These are phyloP conservation scores for Pelargonium exstipulatum DNA, from an alignment of 441 rosid genomes.

Conservation along the genomic window DNA sequence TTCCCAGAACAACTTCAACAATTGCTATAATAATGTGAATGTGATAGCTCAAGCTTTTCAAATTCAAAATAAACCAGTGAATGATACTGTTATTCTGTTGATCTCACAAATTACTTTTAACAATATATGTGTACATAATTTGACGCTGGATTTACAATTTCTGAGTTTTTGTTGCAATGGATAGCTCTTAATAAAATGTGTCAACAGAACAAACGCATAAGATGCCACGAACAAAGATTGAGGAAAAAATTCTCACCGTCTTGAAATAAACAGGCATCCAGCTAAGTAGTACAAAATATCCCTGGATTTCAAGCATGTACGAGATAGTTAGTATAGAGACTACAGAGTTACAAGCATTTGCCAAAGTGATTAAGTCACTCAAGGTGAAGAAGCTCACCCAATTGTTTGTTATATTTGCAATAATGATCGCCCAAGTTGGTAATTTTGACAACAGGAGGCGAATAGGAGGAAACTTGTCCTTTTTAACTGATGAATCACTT, in stretches of 20 bases:
- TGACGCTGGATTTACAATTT: too few relatives aligned
- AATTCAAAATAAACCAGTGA: too few relatives aligned
- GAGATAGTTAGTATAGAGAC: neutral
- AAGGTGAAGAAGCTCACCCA: slow-evolving; percentile 52
- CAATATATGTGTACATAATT: too few relatives aligned
- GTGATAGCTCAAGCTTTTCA: too few relatives aligned
- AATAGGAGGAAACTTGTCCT: slow-evolving; percentile 42
- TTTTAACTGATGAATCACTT: slow-evolving; percentile 27
- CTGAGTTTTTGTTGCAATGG: too few relatives aligned
- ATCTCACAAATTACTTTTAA: too few relatives aligned
- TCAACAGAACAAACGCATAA: neutral
- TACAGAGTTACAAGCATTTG: neutral
- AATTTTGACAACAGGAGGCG: slow-evolving; percentile 54
- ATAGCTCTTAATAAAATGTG: too few relatives aligned
- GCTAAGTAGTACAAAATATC: slow-evolving; percentile 88
- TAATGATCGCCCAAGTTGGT: slow-evolving; percentile 82
- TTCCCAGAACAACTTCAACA: too few relatives aligned
- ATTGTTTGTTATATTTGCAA: slow-evolving; percentile 78
- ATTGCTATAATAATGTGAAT: too few relatives aligned
- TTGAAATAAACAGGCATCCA: slow-evolving; percentile 99
- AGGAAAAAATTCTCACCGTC: slow-evolving; percentile 39
- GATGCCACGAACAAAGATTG: neutral
- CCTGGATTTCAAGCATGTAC: slow-evolving; percentile 42
- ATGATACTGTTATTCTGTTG: too few relatives aligned
- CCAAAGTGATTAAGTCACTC: neutral